Base-by-base conservation (phyloP, 371 early-diverging fungal genomes). In the Lichtheimia ornata region DNA sequence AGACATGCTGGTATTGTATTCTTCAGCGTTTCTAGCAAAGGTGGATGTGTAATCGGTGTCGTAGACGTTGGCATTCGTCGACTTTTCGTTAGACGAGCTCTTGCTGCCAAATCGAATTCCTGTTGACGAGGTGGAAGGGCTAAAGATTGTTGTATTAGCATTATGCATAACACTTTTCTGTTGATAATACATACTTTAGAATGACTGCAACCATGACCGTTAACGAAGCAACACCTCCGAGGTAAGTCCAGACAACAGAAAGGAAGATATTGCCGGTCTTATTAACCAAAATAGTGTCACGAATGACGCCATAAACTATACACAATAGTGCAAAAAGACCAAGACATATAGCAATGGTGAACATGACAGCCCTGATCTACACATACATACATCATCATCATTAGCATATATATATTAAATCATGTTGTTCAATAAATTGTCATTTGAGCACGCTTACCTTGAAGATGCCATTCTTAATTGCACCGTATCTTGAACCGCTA, bases 381-480 rank as follows among this genome's bases (percentile, higher is more conserved):
- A 47, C 11, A 28, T 15, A 45, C 13, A 49, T 44, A 17, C 15
- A 27, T 53, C 28, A 14, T 11, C 6, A 20, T n/a, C n/a, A 40
- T 35, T 13, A 27, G 27, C 24, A 17, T 50, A 27, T 6, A 15
- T 30, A 41, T 24, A 52, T 52, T 4, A 22, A 44, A 24, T 42
- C 17, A 42, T n/a, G 17, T 53, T n/a, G n/a, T n/a, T n/a, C n/a
- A n/a, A 28, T 28, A 53, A 25, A 41, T 44, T 27, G 24, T 20
- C 0, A 22, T 4, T 4, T 1, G 7, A 4, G 28, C 0, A 5
- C 3, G n/a, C 40, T 54, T 60, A 67, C 72, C 65, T 73, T 73
- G 53, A 64, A 62, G 44, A 70, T 66, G 17, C 73, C 73, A 50
- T 61, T 57, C 50, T 62, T 56, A 3, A 73, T 51, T 14, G 65